Conservation (phyloP, 2,329 filamentous ascomycete species). For the Epichloe bromicola region DNA sequence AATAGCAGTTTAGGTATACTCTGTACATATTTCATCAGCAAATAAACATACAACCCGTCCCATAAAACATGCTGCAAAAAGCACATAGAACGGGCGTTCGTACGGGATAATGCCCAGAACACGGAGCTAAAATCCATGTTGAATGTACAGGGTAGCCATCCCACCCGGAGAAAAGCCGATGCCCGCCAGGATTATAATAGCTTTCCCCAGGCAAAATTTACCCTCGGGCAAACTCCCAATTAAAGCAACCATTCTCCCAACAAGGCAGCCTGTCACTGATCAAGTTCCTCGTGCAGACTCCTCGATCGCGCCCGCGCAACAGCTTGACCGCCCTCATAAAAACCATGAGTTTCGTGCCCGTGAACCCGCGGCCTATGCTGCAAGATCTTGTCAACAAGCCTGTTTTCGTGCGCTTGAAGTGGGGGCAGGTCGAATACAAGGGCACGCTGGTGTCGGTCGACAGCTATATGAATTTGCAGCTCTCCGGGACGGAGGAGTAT, state of each 20-base stretch:
- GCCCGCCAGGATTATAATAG: no score
- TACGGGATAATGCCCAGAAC: no score
- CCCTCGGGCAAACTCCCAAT: background rate
- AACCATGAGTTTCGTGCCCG: constrained; percentile 57
- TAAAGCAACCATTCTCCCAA: background rate
- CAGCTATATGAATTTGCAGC: constrained; percentile 98
- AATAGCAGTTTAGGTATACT: no score
- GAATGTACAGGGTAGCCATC: background rate
- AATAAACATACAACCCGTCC: no score
- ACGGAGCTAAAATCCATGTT: no score
- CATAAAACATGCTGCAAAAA: no score
- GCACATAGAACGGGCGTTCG: no score
- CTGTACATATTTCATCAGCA: no score
- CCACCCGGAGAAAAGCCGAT: constrained; percentile 5
- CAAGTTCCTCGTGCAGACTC: background rate
- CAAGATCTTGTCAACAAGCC: constrained; percentile 87
- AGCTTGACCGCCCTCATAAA: background rate
- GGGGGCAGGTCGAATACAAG: constrained; percentile 96
- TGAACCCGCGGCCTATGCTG: constrained; percentile 95
- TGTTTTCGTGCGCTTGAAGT: constrained; percentile 88
- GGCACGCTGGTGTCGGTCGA: constrained; percentile 86
- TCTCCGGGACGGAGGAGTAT: constrained; percentile 83
- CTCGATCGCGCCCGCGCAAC: background rate
- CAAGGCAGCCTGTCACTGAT: background rate
- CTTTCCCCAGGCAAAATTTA: background rate